These are phyloP conservation scores for Mycosarcoma mackinlayi DNA, from an alignment of 1,284 basidiomycete genomes.

Conservation along the genomic window DNA sequence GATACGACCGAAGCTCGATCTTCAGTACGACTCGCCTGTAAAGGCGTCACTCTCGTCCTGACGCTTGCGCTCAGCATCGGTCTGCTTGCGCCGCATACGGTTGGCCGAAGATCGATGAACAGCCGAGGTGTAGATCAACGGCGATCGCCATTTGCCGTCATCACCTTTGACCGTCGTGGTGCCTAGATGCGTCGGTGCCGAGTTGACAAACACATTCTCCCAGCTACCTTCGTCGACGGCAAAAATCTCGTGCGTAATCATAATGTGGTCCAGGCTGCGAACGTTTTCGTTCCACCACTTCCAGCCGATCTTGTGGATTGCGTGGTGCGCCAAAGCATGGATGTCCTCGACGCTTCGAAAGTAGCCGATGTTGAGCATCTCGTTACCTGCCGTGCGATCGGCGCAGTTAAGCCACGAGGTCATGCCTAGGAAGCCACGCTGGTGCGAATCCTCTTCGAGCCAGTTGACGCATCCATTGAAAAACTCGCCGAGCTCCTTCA, in stretches of 20 bases:
- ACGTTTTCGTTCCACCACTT: slow-evolving; percentile 30
- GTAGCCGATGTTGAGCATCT: slow-evolving; percentile 28
- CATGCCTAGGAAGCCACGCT: slow-evolving; percentile 36
- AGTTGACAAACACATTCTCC: slow-evolving; percentile 29
- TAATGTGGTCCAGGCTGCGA: slow-evolving; percentile 20
- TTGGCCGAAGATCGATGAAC: slow-evolving; percentile 14
- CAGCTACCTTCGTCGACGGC: slow-evolving; percentile 15
- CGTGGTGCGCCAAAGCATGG: slow-evolving; percentile 26
- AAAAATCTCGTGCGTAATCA: slow-evolving; percentile 35
- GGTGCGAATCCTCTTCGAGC: slow-evolving; percentile 26
- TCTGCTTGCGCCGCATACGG: slow-evolving; percentile 24
- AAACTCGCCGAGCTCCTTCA: slow-evolving; percentile 21
- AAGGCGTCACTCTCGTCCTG: slow-evolving; percentile 18
- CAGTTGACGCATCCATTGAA: slow-evolving; percentile 22
- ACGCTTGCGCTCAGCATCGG: slow-evolving; percentile 13
- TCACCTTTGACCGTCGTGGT: slow-evolving; percentile 13
- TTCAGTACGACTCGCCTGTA: slow-evolving; percentile 11
- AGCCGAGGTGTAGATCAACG: slow-evolving; percentile 14
- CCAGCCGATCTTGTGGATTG: slow-evolving; percentile 18
- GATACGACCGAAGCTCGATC: no score
- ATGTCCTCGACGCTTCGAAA: slow-evolving; percentile 32
- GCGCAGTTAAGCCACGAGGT: slow-evolving; percentile 30
- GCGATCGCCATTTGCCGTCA: slow-evolving; percentile 29
- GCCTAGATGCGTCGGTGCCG: slow-evolving; percentile 29
- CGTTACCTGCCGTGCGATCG: slow-evolving; percentile 24